Evolutionary conservation across 345 rosid species (phyloP), one percentile per base, ranked within the genome.

Genomic region (Rubroshorea leprosula): DNA sequence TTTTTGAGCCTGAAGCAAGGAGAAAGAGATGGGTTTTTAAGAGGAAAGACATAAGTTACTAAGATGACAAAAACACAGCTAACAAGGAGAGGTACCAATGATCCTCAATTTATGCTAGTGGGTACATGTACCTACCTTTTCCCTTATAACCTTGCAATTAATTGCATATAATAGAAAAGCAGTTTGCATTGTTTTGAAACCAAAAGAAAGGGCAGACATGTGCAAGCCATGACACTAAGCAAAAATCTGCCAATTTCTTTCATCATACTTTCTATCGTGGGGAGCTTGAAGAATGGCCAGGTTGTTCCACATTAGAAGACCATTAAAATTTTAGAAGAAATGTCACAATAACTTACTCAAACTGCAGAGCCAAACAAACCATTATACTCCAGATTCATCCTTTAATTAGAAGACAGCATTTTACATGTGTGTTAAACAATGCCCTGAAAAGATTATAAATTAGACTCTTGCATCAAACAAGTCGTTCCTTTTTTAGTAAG

Each of bases 1-100:
- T 71, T 74, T 78, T 61, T 80, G 86, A 51, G 86, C 88, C 88
- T 82, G 76, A 60, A 60, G 45, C 8, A 8, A 27, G 5, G 31
- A 27, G 31, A 27, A 4, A 8, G 4, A 27, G 31, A 27, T n/a
- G n/a, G n/a, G n/a, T n/a, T n/a, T n/a, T n/a, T n/a, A n/a, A 51
- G 51, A 51, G 39, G 48, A 52, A 59, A 62, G 21, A 56, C 55
- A 43, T 24, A 47, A 63, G 52, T 49, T 31, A 55, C 21, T 60
- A 51, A 20, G 13, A 12, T 10, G 54, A 12, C 18, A n/a, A 45
- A 56, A 19, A 63, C 8, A 11, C 10, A 39, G 9, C 16, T 2
- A 13, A 39, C 45, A 39, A 39, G 15, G 8, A 5, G 14, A 39
- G 16, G 3, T 39, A 3, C 4, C 31, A 27, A 27, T 27, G 8